These are phyloP conservation scores for Solanum habrochaites DNA, from an alignment of 257 asterid species.

Conservation along the genomic window DNA sequence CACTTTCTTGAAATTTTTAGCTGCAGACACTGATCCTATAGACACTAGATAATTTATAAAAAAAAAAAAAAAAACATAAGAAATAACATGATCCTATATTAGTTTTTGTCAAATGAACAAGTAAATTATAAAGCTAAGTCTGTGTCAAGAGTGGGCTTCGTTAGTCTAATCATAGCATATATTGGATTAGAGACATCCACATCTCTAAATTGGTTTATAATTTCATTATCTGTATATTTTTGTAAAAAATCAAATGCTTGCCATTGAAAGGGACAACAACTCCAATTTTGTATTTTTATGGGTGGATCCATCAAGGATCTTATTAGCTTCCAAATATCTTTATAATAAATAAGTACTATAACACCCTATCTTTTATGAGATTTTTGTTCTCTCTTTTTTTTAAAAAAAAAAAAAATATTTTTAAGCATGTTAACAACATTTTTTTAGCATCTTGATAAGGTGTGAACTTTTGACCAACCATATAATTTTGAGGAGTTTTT, in stretches of 20 bases:
- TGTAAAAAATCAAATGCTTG: background rate
- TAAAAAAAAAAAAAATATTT: too few species aligned
- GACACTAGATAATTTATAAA: background rate
- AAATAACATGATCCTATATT: background rate
- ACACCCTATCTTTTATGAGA: background rate
- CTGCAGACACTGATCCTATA: background rate
- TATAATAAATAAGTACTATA: background rate
- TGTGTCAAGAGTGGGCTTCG: background rate
- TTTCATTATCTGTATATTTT: background rate
- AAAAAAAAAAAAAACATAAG: fast-evolving
- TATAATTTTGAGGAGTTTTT: background rate
- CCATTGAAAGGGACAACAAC: background rate
- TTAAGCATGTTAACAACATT: background rate
- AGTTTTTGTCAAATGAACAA: background rate
- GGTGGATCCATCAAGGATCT: background rate
- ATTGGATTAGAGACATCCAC: background rate
- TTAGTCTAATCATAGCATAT: background rate
- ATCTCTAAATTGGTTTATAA: background rate
- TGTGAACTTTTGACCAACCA: background rate
- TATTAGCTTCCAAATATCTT: background rate
- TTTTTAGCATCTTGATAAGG: background rate
- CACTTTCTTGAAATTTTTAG: background rate
- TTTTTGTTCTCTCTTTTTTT: background rate
- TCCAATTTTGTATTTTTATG: background rate
- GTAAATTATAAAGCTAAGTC: background rate